Conservation (phyloP, 108 stramenopile species). For the Nitzschia sp. region DNA sequence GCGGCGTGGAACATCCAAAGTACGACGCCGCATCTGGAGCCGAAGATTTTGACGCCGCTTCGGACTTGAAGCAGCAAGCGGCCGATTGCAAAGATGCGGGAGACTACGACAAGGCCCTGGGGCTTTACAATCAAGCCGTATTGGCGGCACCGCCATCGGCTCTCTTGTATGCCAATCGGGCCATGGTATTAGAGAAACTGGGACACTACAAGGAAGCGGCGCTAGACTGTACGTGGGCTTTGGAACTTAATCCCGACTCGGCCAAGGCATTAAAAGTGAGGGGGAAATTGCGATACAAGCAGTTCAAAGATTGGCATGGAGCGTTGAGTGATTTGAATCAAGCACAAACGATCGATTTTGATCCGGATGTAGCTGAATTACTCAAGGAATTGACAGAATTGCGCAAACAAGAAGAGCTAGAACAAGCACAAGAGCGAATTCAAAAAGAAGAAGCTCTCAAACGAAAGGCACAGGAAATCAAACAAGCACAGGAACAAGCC, state of each 20-base stretch:
- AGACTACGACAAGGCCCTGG: conserved; percentile 62
- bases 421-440: conserved; percentile 48
- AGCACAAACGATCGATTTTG: conserved; percentile 88
- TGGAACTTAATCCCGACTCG: conserved; percentile 84
- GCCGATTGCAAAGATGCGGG: conserved; percentile 63
- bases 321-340: conserved; percentile 41
- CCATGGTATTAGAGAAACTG: conserved; percentile 64
- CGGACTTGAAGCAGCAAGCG: conserved; percentile 66
- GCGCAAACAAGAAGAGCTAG: conserved; percentile 68
- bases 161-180: conserved; percentile 83
- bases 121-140: conserved; percentile 71
- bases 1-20: neutral
- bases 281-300: conserved; percentile 50
- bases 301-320: conserved; percentile 55
- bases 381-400: conserved; percentile 75
- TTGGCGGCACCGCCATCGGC: conserved; percentile 77
- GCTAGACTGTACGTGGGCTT: conserved; percentile 75
- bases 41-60: conserved; percentile 65
- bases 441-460: conserved; percentile 73
- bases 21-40: neutral
- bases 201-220: conserved; percentile 62
- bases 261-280: conserved; percentile 81
- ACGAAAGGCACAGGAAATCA: conserved; percentile 83
- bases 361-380: conserved; percentile 75
- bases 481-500: conserved; percentile 64